Evolutionary conservation across 441 rosid genomes (phyloP), one percentile per base, ranked within the genome.

Genomic region (Sinapis alba): DNA sequence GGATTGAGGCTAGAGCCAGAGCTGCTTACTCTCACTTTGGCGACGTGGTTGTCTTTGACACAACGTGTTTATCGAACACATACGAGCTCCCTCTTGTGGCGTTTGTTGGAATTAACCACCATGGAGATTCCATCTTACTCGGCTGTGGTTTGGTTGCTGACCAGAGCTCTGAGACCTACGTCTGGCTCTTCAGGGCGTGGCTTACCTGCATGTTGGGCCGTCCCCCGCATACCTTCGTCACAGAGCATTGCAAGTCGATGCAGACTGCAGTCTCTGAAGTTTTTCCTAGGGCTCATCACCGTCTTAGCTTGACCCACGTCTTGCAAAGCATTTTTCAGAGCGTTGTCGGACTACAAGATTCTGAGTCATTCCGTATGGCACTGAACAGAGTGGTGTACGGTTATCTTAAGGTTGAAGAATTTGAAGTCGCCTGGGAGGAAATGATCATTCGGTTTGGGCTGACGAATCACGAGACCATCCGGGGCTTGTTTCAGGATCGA

Each of bases 171-270:
- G 95, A 89, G 79, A 87, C 94, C 56, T 94, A 89, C 78, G 69
- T 84, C 60, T 94, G 98, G 98, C 72, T 94, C 41, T 87, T 94
- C 74, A 85, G 97, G 80, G 87, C 97, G 13, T 92, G 97, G 97
- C 89, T 94, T 23, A 88, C 97, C 3, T 94, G 98, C 74, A 87
- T 92, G 86, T 69, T 80, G 11, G 95, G 97, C 66, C 93, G 86
- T 23, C 95, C 94, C 28, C 98, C 97, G 0, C 97, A 89, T 73
- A 90, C 95, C 47, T 86, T 94, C 53, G 78, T 92, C 41, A 84
- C 97, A 5, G 74, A 85, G 66, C 87, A 84, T n/a, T 83, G 92
- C 86, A 87, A 86, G 70, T 76, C 83, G 13, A 78, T 90, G 86
- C 93, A 88, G 72, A 79, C 66, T 75, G 97, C 93, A 38, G 87